These are phyloP conservation scores for Rhodamnia rubescens DNA, from an alignment of 345 rosid species.

Conservation along the genomic window DNA sequence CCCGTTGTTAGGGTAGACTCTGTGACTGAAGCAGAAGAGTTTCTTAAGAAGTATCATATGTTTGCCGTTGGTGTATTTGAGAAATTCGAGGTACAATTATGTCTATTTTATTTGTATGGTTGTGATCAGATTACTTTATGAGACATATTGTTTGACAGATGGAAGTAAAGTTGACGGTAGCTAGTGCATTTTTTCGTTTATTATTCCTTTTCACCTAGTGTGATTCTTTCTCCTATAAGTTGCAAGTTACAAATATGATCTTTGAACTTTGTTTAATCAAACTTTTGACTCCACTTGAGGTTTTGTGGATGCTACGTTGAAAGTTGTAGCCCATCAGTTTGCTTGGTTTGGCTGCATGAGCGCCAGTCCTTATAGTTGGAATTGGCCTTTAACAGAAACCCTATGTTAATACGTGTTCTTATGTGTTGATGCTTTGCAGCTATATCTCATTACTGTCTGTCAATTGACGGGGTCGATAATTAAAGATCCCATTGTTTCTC, in stretches of 20 bases:
- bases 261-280: not conserved
- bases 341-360: not conserved
- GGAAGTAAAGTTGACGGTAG: not conserved
- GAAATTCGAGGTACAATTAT: conserved; percentile 45
- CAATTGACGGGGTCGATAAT: not conserved
- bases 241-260: not conserved
- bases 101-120: not conserved
- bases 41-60: conserved; percentile 36
- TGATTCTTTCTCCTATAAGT: not conserved
- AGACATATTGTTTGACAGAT: not conserved
- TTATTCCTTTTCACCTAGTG: not conserved
- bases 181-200: not conserved
- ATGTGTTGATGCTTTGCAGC: not conserved
- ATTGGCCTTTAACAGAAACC: not conserved
- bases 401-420: not conserved
- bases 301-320: not conserved
- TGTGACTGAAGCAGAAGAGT: conserved; percentile 43
- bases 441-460: not conserved
- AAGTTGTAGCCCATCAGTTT: not conserved
- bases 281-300: not conserved
- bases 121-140: not conserved
- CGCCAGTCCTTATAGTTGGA: not conserved
- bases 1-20: conserved; percentile 47
- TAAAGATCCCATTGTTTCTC: not conserved
- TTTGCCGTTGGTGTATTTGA: conserved; percentile 56